Base-by-base conservation (phyloP, 2,329 filamentous ascomycete species). In the Passalora sequoiae region DNA sequence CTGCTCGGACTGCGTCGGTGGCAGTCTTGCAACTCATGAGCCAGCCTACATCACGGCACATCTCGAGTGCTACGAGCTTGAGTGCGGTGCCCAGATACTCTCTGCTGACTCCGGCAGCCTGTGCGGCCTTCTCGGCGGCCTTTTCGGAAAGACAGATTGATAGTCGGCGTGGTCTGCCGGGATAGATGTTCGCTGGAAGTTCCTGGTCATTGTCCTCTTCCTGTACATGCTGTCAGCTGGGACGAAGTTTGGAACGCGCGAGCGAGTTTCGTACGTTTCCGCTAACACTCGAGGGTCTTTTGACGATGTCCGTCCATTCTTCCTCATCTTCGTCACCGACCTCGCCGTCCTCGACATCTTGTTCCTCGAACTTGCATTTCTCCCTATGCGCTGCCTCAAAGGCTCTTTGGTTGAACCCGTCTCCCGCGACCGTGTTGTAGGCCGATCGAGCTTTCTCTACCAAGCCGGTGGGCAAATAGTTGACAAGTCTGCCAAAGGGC, bases 21-120 rank as follows among this genome's bases (percentile, higher is more conserved):
- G 42, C 44, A 7, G 47, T 48, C 10, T 43, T 39, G 25, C 43
- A 45, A 19, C 29, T 36, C 4, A 33, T 27, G 3, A 50, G 27
- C 35, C 43, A 50, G 36, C 47, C 47, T 15, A 53, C 38, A 8
- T 47, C 47, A 21, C 41, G 44, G 2, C 40, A 38, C 38, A 47
- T 40, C 15, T 42, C 50, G 8, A 45, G 44, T 13, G 50, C 47
- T 21, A 47, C 41, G 25, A 36, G 33, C 40, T 43, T 43, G 15
- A 37, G 12, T 15, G 40, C 40, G 4, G 19, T 20, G n/a, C 32
- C 32, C 10, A 35, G 21, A 22, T 39, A 39, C 16, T 44, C 42
- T 10, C 29, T 20, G 19, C 35, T 32, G 19, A 40, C 36, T 9
- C 35, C 42, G n/a, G 42, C 42, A 29, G 37, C 42, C 28, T 28